Conservation (phyloP, 2,329 filamentous ascomycete genomes). For the Dactylellina cionopaga region DNA sequence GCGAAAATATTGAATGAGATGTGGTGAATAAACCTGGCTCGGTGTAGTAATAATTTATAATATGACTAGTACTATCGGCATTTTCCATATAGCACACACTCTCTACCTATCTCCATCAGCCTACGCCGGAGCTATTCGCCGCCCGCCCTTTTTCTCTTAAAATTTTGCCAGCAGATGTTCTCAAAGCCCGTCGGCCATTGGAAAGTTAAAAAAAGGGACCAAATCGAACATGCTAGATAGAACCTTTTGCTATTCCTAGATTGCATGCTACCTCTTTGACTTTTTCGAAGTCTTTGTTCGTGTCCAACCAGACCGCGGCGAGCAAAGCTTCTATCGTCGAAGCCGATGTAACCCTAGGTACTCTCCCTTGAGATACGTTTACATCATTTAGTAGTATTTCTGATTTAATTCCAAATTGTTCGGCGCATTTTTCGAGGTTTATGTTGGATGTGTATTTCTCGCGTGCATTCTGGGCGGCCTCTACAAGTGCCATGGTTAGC, state of each 20-base stretch:
- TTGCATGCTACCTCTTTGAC: slow-evolving; percentile 16
- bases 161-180: too few species aligned
- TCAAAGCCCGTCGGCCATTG: too few species aligned
- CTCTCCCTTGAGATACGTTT: neutral
- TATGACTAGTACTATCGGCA: too few species aligned
- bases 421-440: slow-evolving; percentile 27
- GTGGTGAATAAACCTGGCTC: too few species aligned
- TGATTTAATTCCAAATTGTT: slow-evolving; percentile 17
- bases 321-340: slow-evolving; percentile 42
- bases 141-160: too few species aligned
- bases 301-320: slow-evolving; percentile 37
- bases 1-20: too few species aligned
- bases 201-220: too few species aligned
- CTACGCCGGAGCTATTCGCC: too few species aligned
- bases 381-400: slow-evolving; percentile 19
- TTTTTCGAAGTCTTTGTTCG: slow-evolving; percentile 23
- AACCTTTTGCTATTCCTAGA: slow-evolving; percentile 27
- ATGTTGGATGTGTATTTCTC: slow-evolving; percentile 10
- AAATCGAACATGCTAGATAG: too few species aligned
- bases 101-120: too few species aligned
- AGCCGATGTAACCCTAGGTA: slow-evolving; percentile 16
- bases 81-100: too few species aligned
- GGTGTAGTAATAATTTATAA: too few species aligned
- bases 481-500: slow-evolving; percentile 1
- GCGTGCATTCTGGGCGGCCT: neutral